Base-by-base conservation (phyloP, 176 grass and related monocot species). In the Cenchrus purpureus region DNA sequence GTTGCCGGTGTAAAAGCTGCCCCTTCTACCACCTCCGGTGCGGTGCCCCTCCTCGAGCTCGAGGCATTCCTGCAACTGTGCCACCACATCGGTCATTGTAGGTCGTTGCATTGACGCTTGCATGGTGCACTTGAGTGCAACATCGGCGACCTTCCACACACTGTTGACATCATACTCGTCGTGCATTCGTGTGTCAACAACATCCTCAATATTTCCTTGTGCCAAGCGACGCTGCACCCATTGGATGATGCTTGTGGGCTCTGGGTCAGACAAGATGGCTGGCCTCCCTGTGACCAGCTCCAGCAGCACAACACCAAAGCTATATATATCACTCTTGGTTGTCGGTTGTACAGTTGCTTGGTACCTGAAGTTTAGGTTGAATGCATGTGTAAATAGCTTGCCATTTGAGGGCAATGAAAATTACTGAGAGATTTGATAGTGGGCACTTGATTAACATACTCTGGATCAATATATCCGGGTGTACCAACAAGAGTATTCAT, bases 401-500 rank as follows among this genome's bases (percentile, higher is more conserved):
- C 6, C 7, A 22, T 3, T n/a, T 10, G 7, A 60, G 19, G 0
- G 2, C 8, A 22, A 60, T 22, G 20, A 22, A 7, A 32, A 28
- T 8, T 12, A 40, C 8, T 28, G 4, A 28, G 20, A 49, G 22
- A 17, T 43, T 53, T 17, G 1, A 15, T 16, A 72, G 2, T 50
- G 45, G 0, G 8, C 0, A 17, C 13, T 17, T 12, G 32, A 57
- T 45, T 8, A 20, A 52, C 91, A 57, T 89, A 91, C 92, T 91
- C 89, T 29, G 89, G 92, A 73, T 89, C 92, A 10, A 94, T 5
- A 10, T 94, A 94, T 88, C 92, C 92, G 0, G 4, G 8, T 43
- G 92, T 94, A 22, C 86, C 91, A 20, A 76, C 67, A 0, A 86
- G 0, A 5, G 17, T 29, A 16, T 40, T 56, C 7, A 60, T 83